Evolutionary conservation across 2,329 filamentous ascomycete species (phyloP), one percentile per base, ranked within the genome.

Genomic region (Aspergillus amoenus): DNA sequence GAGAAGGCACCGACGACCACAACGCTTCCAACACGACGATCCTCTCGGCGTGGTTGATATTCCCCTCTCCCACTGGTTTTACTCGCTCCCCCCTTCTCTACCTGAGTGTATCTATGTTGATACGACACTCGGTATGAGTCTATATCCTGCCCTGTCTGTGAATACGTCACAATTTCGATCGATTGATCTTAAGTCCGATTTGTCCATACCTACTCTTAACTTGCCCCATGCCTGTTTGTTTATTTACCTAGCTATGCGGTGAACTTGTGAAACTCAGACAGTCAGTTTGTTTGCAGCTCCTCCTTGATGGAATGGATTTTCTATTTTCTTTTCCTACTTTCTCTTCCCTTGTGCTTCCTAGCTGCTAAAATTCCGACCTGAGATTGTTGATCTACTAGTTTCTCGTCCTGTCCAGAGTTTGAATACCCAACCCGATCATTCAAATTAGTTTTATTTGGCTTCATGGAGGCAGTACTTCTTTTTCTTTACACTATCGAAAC

Each of bases 21-120:
- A 5, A 62, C 50, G 21, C 48, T 64, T 24, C 62, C 64, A 9
- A 62, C 64, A 13, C 57, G 65, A 41, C 58, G 60, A 40, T 62
- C 65, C 41, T 61, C 62, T 55, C 64, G 65, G 56, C 54, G 58
- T 50, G 58, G 59, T 52, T 63, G 59, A 53, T 44, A 21, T 22
- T 30, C 32, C 8, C 24, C 12, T 13, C n/a, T 22, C 15, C 30
- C 30, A 21, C 12, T n/a, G 7, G 12, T 24, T 37, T 7, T 27
- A 11, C 30, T n/a, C 27, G 6, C 7, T 48, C 39, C 6, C 13
- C 21, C n/a, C 7, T 24, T 21, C 4, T 21, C 21, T 21, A 21
- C 12, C 12, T 18, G 12, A 27, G 24, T 41, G 34, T 48, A 30
- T 52, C n/a, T 27, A 52, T 12, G 30, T 24, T 21, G 27, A 46